phyloP scores from a whole-genome alignment of 257 asterid species.

The Pogostemon cablin region DNA sequence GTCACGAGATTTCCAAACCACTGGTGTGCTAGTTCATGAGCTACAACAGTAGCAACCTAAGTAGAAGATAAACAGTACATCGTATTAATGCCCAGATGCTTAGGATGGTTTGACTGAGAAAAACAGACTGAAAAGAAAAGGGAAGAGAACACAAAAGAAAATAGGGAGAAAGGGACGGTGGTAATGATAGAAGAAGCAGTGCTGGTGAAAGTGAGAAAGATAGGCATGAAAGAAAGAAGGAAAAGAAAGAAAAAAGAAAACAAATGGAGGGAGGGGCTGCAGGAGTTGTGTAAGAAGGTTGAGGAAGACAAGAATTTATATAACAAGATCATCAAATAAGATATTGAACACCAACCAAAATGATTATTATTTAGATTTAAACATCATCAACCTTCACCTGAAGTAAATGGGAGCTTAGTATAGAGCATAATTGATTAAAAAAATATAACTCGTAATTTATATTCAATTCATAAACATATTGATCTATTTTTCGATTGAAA shows the following conservation, averaged over 20 bases:
- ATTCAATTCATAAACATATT: slow-evolving; percentile 11
- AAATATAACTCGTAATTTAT: background rate
- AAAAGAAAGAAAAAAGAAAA: background rate
- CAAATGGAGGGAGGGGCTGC: no score
- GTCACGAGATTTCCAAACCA: slow-evolving; percentile 99
- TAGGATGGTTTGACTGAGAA: background rate
- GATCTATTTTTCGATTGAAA: slow-evolving; percentile 29
- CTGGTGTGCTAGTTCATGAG: slow-evolving; percentile 98
- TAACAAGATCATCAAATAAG: background rate
- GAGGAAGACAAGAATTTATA: background rate
- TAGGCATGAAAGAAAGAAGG: background rate
- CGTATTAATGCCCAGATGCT: background rate
- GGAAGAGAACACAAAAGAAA: background rate
- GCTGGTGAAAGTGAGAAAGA: no score
- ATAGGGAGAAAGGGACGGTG: background rate
- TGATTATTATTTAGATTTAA: background rate
- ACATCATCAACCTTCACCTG: background rate
- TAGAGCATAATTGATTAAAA: background rate
- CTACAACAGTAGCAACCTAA: slow-evolving; percentile 93
- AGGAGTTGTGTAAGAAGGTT: background rate
- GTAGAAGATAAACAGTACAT: slow-evolving; percentile 30
- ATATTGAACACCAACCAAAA: background rate
- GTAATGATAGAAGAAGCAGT: background rate
- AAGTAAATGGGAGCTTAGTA: background rate
- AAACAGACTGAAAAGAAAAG: background rate